Base-by-base conservation (phyloP, 805 yeast species). In the Danielia reshetovae region DNA sequence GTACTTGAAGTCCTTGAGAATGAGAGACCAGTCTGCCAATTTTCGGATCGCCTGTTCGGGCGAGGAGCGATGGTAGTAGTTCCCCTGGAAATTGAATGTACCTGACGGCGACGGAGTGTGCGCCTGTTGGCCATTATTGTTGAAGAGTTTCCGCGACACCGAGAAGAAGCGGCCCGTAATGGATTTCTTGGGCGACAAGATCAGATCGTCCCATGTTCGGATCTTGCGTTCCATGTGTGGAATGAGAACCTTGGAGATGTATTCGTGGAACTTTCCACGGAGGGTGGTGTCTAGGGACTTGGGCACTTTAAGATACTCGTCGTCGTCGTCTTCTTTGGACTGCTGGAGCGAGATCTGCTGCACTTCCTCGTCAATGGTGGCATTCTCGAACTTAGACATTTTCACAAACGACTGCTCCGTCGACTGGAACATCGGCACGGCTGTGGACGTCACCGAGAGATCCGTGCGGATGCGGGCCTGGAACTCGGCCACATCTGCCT, bases 21-120 rank as follows among this genome's bases (percentile, higher is more conserved):
- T 85, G 50, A 90, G 78, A 5, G 88, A 79, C 86, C 95, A 86
- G 56, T 93, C 98, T 0, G 95, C 97, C 18, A 90, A 64, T 52
- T 84, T 82, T 32, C 97, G 68, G 18, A 88, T 69, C 27, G 76
- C 69, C 52, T 85, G 83, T 48, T 87, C 96, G 1, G 80, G 72
- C 0, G 87, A 67, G 2, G 74, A 65, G 8, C 77, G 74, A 27
- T 74, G 60, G 52, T 87, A 88, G 46, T 67, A 76, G 15, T 79
- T 81, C 27, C 69, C 76, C 4, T 60, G 62, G 4, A 63, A 44
- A 50, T 74, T 75, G 57, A 72, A 85, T 2, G 57, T 36, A 9
- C 58, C 44, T 54, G 21, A 65, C 45, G 21, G 38, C 4, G 38
- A 17, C 12, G 36, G 26, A 18, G 27, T 29, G 3, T 26, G 16